Percentiles rank a stretch among this genome's conserved stretches.
These are phyloP conservation scores for Wallacemonas sp. DNA, from an alignment of 208 protist genomes.

Conservation along the genomic window DNA sequence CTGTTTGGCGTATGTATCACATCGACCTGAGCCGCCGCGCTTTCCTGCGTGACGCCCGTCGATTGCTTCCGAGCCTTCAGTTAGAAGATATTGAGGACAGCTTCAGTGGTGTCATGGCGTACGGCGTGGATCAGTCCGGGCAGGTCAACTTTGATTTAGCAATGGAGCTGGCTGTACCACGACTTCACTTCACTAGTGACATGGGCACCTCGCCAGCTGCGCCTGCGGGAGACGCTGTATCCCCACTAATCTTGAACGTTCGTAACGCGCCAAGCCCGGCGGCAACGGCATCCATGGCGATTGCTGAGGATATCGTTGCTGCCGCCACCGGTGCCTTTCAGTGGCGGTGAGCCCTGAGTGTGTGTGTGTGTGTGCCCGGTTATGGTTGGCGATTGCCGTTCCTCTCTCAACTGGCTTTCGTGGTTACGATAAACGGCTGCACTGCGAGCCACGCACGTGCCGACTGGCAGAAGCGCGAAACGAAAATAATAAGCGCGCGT, in stretches of 20 bases:
- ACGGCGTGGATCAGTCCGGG: constrained; percentile 26
- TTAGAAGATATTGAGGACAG: constrained; percentile 35
- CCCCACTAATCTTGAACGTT: constrained; percentile 57
- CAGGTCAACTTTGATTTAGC: constrained; percentile 30
- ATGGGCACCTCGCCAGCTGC: not conserved
- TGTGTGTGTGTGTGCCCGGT: no score
- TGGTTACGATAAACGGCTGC: no score
- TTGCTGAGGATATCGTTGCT: constrained; percentile 56
- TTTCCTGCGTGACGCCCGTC: constrained; percentile 36
- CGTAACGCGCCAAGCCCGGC: constrained; percentile 70
- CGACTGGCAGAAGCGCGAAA: no score
- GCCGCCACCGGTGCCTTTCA: constrained; percentile 28
- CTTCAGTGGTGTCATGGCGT: constrained; percentile 46
- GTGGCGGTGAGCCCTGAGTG: no score
- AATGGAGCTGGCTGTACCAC: constrained; percentile 32
- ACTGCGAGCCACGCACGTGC: no score
- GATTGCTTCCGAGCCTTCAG: constrained; percentile 31
- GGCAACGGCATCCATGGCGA: constrained; percentile 64
- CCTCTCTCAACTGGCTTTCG: no score
- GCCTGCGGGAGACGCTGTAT: no score
- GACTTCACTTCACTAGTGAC: constrained; percentile 16
- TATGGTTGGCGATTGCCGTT: no score
- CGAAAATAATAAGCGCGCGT: no score
- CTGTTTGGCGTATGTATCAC: constrained; percentile 25
- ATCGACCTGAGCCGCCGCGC: constrained; percentile 23